Evolutionary conservation across 768 basidiomycete genomes (phyloP).

Genomic region (Boletus rufocinnamomeus): DNA sequence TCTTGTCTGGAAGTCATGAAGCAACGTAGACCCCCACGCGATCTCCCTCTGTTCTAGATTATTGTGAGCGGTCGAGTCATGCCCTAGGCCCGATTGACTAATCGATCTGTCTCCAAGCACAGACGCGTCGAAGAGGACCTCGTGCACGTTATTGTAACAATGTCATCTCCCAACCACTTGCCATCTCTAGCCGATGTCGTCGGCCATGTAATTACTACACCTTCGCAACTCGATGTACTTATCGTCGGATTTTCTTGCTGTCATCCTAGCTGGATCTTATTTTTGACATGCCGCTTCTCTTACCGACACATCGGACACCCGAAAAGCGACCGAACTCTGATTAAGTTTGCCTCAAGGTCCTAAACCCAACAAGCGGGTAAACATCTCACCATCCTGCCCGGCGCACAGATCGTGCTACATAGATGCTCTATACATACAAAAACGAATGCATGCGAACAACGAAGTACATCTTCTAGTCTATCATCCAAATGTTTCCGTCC

Average conservation of each 20-base stretch:
- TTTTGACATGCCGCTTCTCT: neutral
- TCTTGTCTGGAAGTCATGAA: slow-evolving; percentile 92
- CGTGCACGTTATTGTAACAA: slow-evolving; percentile 29
- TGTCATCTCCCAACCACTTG: slow-evolving; percentile 20
- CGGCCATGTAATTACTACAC: slow-evolving; percentile 30
- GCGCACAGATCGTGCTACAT: slow-evolving; percentile 1
- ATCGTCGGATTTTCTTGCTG: slow-evolving; percentile 16
- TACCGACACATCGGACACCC: neutral
- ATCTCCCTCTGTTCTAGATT: slow-evolving; percentile 24
- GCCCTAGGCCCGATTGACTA: neutral
- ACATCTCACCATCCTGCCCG: neutral
- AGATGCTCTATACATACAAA: slow-evolving; percentile 23
- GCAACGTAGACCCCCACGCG: slow-evolving; percentile 4
- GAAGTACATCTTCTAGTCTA: slow-evolving; percentile 17
- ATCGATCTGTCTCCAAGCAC: slow-evolving; percentile 5
- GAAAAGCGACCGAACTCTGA: neutral
- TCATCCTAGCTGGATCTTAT: slow-evolving; percentile 1
- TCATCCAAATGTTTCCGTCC: neutral
- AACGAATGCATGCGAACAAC: slow-evolving; percentile 24
- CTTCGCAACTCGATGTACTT: slow-evolving; percentile 15
- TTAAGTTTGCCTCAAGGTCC: neutral
- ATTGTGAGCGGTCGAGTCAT: slow-evolving; percentile 20
- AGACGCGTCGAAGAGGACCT: slow-evolving; percentile 21
- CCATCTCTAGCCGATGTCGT: slow-evolving; percentile 16
- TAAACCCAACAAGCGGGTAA: neutral